phyloP scores from a whole-genome alignment of 768 basidiomycete species.

The Candolleomyces efflorescens region DNA sequence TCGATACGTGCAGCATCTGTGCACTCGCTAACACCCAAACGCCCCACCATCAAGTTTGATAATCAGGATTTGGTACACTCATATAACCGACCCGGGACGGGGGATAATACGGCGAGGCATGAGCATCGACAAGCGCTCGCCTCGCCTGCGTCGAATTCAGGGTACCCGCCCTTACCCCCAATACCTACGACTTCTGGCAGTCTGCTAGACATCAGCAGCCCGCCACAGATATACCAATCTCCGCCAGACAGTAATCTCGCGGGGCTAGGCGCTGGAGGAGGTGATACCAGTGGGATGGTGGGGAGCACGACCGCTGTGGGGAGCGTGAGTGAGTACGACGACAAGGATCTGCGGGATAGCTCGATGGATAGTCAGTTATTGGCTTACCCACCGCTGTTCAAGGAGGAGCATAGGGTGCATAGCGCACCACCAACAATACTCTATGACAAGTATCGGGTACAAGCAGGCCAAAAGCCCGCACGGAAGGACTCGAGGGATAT shows the following conservation, averaged over 20 bases:
- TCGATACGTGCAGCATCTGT: conserved; percentile 35
- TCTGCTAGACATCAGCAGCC: conserved; percentile 25
- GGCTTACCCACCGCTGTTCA: conserved; percentile 26
- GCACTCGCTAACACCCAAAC: conserved; percentile 28
- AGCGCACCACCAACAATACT: conserved; percentile 43
- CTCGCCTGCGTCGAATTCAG: conserved; percentile 20
- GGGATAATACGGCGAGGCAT: conserved; percentile 41
- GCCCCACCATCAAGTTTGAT: conserved; percentile 74
- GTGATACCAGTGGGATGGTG: neutral
- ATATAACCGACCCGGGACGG: conserved; percentile 57
- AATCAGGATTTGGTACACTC: conserved; percentile 70
- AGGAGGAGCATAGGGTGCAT: conserved; percentile 30
- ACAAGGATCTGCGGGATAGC: conserved; percentile 1
- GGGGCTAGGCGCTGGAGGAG: conserved; percentile 2
- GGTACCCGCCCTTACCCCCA: conserved; percentile 30
- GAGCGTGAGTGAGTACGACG: neutral
- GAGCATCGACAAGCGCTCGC: conserved; percentile 41
- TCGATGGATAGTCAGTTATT: conserved; percentile 23
- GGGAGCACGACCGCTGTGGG: neutral
- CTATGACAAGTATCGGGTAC: conserved; percentile 24
- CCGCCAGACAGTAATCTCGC: neutral
- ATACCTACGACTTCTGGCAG: conserved; percentile 21
- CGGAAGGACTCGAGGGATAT: conserved; percentile 35
- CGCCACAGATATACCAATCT: conserved; percentile 8
- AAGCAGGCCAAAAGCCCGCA: conserved; percentile 11